A percentile compares a stretch with the other conserved stretches of the same genome.
phyloP scores from a whole-genome alignment of 2,329 filamentous ascomycete species.

The Diplocarpon rosae region DNA sequence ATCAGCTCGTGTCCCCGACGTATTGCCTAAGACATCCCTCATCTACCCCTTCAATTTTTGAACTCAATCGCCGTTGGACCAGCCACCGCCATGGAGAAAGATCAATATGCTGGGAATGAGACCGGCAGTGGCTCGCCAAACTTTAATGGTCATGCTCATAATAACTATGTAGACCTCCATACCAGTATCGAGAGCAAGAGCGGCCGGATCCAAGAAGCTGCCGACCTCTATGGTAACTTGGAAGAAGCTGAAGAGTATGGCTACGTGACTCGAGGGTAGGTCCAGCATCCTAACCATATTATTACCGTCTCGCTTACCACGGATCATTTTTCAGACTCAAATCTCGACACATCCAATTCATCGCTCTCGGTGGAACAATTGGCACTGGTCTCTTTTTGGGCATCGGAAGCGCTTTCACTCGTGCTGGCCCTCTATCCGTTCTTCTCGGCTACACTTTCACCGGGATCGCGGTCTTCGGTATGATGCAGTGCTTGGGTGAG shows the following conservation, averaged over 20 bases:
- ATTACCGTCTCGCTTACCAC: slow-evolving; percentile 2
- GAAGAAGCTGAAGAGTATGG: slow-evolving; percentile 39
- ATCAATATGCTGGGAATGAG: slow-evolving; percentile 8
- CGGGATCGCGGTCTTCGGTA: slow-evolving; percentile 39
- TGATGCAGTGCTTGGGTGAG: slow-evolving; percentile 41
- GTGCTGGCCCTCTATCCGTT: slow-evolving; percentile 41
- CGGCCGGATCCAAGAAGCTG: slow-evolving; percentile 34
- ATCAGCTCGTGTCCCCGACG: background rate
- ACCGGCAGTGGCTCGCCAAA: slow-evolving; percentile 14
- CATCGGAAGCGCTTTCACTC: slow-evolving; percentile 41
- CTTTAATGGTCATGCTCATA: slow-evolving; percentile 14
- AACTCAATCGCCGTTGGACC: background rate
- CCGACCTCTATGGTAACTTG: slow-evolving; percentile 40
- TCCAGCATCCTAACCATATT: background rate
- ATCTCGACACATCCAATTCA: slow-evolving; percentile 46
- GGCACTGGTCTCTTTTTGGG: slow-evolving; percentile 44
- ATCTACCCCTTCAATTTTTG: background rate
- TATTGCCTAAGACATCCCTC: background rate
- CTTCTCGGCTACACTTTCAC: slow-evolving; percentile 42
- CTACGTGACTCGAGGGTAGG: slow-evolving; percentile 38
- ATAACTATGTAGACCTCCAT: slow-evolving; percentile 16
- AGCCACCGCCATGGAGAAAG: slow-evolving; percentile 21
- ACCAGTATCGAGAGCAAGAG: slow-evolving; percentile 23
- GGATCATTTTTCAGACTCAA: slow-evolving; percentile 16
- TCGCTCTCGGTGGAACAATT: slow-evolving; percentile 48